Evolutionary conservation across 2,329 filamentous ascomycete genomes (phyloP), one percentile per base, ranked within the genome.

Genomic region (Apiospora pterosperma): DNA sequence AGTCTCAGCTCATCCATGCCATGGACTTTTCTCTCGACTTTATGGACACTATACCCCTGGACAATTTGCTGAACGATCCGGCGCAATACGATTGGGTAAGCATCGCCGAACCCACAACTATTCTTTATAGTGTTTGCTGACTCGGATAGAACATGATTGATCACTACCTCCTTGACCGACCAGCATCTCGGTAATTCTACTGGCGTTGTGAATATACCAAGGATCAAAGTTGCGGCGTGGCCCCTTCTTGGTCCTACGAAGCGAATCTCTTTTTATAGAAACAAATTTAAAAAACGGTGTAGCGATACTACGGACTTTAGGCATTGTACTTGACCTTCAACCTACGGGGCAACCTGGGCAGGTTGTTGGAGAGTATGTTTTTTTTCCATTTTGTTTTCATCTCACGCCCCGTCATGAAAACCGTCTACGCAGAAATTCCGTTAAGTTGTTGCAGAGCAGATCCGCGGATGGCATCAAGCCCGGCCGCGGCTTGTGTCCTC

Each of bases 11-110:
- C 5, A 69, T 70, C 34, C 67, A 69, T 16, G 67, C 67, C 14
- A 68, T 74, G 63, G 72, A 74, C 62, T 70, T 74, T 41, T 71
- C 71, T 0, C 65, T 75, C 7, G 71, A 75, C 12, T 76, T 76
- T 48, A 67, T 76, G 61, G 76, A 79, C 59, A 65, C 73, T 21
- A 69, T 74, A n/a, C 73, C 76, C 6, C 65, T 81, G 5, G 79
- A 81, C 23, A 75, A 69, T 62, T 74, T 80, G 31, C 69, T 81
- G 39, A 74, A 71, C 39, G 71, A 73, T 41, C 68, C 72, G 0
- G 74, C 74, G 25, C 69, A 73, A 19, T 70, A 80, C 42, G 78
- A 82, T 64, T 82, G 79, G 80, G 80, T 80, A 74, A 66, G 77
- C 69, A 19, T 58, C 7, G 28, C 48, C 6, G 7, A 34, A n/a